These are phyloP conservation scores for Striga asiatica DNA, from an alignment of 257 asterid genomes.

Conservation along the genomic window DNA sequence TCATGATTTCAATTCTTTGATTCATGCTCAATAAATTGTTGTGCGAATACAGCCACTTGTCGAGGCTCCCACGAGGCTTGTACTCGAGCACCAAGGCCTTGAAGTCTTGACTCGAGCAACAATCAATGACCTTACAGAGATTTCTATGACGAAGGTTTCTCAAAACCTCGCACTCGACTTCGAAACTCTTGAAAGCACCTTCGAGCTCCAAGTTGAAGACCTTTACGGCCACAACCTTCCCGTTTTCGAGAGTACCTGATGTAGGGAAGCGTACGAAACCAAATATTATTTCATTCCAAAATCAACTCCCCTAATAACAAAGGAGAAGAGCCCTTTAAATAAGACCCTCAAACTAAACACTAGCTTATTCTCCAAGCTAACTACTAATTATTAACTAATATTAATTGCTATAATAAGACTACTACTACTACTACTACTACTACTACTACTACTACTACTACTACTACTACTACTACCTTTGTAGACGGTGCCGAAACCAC, in stretches of 20 bases:
- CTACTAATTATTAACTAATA: no score
- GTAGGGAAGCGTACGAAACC: no score
- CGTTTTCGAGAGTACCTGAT: constrained; percentile 13
- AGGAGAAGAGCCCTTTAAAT: no score
- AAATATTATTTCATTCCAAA: no score
- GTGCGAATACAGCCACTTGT: constrained; percentile 16
- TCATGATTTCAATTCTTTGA: constrained; percentile 14
- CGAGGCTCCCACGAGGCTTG: constrained; percentile 23
- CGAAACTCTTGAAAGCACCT: constrained; percentile 14
- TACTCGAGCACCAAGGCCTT: constrained; percentile 23
- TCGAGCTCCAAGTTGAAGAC: constrained; percentile 12
- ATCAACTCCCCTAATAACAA: no score
- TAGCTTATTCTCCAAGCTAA: no score
- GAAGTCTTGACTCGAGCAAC: constrained; percentile 17
- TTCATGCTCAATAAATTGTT: constrained; percentile 4
- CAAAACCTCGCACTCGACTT: constrained; percentile 15
- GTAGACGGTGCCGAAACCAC: constrained; percentile 18
- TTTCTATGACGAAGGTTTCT: constrained; percentile 17
- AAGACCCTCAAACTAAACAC: no score
- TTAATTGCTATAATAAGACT: no score
- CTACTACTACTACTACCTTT: no score
- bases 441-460: no score
- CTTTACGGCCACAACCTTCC: constrained; percentile 13
- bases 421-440: no score
- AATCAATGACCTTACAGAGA: constrained; percentile 16